phyloP scores from a whole-genome alignment of 1,139 yeast genomes.

The Lizanozyma gosingica region DNA sequence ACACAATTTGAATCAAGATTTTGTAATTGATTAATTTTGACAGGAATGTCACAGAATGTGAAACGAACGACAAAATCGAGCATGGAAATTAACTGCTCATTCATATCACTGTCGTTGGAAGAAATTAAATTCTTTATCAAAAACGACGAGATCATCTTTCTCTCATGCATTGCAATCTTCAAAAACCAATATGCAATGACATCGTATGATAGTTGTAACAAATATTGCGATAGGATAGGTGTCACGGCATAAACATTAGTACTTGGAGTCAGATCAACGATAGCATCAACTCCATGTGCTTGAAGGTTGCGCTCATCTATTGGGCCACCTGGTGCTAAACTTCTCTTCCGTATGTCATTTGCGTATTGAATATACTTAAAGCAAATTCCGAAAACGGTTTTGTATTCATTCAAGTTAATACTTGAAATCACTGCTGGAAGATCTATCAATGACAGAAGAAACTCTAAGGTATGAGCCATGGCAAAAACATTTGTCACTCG shows the following conservation, averaged over 20 bases:
- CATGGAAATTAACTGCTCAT: constrained; percentile 52
- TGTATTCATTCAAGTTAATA: constrained; percentile 69
- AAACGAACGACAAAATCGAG: constrained; percentile 63
- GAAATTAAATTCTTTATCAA: constrained; percentile 49
- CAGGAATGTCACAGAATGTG: constrained; percentile 56
- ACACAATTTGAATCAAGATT: constrained; percentile 14
- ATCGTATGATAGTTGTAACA: constrained; percentile 54
- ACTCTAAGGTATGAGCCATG: constrained; percentile 69
- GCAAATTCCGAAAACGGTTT: constrained; percentile 75
- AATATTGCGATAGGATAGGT: constrained; percentile 49
- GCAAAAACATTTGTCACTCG: constrained; percentile 64
- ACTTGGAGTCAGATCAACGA: constrained; percentile 36
- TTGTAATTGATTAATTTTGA: constrained; percentile 30
- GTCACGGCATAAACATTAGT: constrained; percentile 36
- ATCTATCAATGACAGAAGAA: constrained; percentile 55
- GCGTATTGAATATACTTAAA: constrained; percentile 73
- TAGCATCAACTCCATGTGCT: constrained; percentile 36
- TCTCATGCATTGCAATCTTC: constrained; percentile 48
- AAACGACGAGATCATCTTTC: constrained; percentile 54
- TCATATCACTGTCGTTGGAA: constrained; percentile 24
- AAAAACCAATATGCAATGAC: constrained; percentile 71
- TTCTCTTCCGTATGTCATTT: constrained; percentile 34
- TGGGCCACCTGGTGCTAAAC: constrained; percentile 8
- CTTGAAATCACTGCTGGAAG: constrained; percentile 63
- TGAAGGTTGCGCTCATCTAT: constrained; percentile 9